Evolutionary conservation across 352 stramenopile species (phyloP), one percentile per base, ranked within the genome.

Genomic region (Pythium graminicola): DNA sequence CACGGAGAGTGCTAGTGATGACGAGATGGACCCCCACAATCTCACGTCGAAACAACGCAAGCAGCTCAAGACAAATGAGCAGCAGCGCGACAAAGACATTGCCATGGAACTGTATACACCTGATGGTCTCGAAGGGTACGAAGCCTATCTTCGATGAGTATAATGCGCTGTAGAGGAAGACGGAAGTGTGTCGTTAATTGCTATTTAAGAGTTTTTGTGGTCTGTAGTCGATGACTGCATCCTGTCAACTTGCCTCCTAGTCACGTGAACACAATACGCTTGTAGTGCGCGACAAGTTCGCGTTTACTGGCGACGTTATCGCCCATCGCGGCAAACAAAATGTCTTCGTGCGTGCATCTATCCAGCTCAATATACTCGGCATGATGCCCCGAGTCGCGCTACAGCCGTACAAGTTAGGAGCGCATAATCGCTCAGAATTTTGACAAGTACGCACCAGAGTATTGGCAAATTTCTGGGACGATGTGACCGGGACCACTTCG

Each of bases 281-380:
- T 70, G 38, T 79, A 52, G 43, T 74, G 65, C 20, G 57, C 54
- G 23, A 82, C 23, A 23, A 81, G 57, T 23, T 72, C 60, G 8
- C 51, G 38, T 20, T 72, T 74, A 54, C 64, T 79, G 10, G 61
- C 31, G 16, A 85, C 64, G 31, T 64, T 65, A 54, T 87, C 73
- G n/a, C 76, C 76, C 76, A 87, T 85, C 24, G 68, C 57, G n/a
- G 76, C 72, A 48, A 87, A 82, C 24, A 85, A 57, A 35, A 87
- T 74, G 48, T 81, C 68, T 55, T 85, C 70, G 56, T 87, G 76
- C 29, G 72, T 74, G 47, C 76, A 85, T 20, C 73, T 54, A n/a
- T 43, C 32, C 24, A 87, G 56, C 59, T 73, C 57, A 32, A 59
- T 60, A 41, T 72, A 85, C 41, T 69, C 64, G 19, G 60, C 72